phyloP scores from a whole-genome alignment of 2,329 filamentous ascomycete species.

The Ilyonectria mors-panacis region DNA sequence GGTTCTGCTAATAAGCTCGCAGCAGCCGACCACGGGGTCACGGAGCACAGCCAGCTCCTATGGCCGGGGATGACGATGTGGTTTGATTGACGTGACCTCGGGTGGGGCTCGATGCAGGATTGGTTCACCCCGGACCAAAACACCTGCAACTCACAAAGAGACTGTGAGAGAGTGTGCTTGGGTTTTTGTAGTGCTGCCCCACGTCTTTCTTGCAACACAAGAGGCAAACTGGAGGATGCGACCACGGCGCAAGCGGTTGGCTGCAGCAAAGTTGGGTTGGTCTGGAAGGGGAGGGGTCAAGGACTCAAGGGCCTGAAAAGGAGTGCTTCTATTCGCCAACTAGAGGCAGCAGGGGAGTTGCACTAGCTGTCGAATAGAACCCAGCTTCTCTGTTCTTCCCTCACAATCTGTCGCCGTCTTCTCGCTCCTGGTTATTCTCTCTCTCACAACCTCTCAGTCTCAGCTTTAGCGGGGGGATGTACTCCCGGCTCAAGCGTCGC shows the following conservation, averaged over 20 bases:
- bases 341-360: slow-evolving; percentile 1
- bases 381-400: background rate
- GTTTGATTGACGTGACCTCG: slow-evolving; percentile 45
- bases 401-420: background rate
- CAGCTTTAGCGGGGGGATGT: background rate
- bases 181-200: background rate
- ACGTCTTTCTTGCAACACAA: slow-evolving; percentile 4
- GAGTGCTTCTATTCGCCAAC: slow-evolving; percentile 6
- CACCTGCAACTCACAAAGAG: slow-evolving; percentile 8
- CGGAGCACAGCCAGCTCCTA: slow-evolving; percentile 38
- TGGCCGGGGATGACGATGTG: slow-evolving; percentile 43
- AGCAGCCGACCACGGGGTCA: slow-evolving; percentile 37
- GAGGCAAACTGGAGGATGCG: background rate
- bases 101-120: slow-evolving; percentile 37
- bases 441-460: background rate
- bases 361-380: background rate
- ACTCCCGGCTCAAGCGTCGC: background rate
- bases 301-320: background rate
- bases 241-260: background rate
- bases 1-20: slow-evolving; percentile 40
- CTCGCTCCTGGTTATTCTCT: background rate
- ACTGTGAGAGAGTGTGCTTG: background rate
- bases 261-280: background rate
- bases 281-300: background rate
- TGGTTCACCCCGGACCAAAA: slow-evolving; percentile 8